Conservation (phyloP, 495 filamentous ascomycete genomes). For the Penicillium maclennaniae region DNA sequence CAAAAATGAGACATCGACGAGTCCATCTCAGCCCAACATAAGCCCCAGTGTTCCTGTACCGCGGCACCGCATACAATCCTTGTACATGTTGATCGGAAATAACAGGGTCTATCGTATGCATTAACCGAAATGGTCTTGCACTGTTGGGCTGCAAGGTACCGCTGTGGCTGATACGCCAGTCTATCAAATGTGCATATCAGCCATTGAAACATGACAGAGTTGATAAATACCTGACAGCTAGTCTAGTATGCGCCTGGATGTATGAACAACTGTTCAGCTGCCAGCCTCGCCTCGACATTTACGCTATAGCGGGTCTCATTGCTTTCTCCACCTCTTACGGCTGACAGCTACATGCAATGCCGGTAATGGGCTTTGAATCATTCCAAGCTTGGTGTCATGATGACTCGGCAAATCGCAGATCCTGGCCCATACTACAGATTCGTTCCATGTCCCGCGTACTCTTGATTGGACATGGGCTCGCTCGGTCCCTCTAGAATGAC, state of each 20-base stretch:
- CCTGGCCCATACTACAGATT: neutral
- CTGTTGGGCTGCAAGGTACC: constrained; percentile 12
- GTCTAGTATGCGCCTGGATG: neutral
- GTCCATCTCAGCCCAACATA: neutral
- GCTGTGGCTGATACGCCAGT: constrained; percentile 5
- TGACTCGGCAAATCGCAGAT: neutral
- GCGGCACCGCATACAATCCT: neutral
- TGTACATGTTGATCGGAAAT: constrained; percentile 1
- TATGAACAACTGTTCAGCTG: neutral
- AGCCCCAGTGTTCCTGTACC: constrained; percentile 5
- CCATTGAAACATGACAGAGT: constrained; percentile 4
- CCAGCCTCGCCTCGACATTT: neutral
- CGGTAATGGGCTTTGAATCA: neutral
- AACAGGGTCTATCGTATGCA: neutral
- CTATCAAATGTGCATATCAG: neutral
- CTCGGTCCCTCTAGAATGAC: neutral
- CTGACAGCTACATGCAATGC: neutral
- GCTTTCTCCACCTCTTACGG: neutral
- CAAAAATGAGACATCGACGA: neutral
- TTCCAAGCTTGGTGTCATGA: neutral
- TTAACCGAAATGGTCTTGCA: constrained; percentile 1
- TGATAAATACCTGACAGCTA: neutral
- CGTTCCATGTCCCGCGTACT: neutral
- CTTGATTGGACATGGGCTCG: neutral
- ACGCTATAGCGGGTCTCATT: neutral